Evolutionary conservation across 208 protist genomes (phyloP).

Genomic region (Spongospora subterranea): DNA sequence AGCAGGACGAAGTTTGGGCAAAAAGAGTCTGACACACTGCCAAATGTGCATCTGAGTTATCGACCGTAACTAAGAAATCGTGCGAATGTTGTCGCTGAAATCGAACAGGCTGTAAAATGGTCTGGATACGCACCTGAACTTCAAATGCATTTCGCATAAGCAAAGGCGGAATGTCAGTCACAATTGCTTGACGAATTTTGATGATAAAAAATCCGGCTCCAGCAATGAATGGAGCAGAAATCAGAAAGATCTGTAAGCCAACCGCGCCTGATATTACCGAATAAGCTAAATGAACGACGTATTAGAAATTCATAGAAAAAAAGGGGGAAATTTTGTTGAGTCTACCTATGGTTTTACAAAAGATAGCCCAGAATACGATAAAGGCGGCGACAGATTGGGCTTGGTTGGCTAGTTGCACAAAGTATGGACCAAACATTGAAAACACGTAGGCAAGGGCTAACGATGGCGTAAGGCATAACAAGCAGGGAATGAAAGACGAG

Average conservation of each 20-base stretch:
- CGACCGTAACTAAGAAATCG: background rate
- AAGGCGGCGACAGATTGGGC: background rate
- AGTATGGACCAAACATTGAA: conserved; percentile 17
- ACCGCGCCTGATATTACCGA: background rate
- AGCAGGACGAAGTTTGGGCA: background rate
- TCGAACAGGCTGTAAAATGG: background rate
- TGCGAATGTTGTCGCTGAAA: background rate
- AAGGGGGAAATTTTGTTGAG: too few relatives aligned
- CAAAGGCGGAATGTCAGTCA: background rate
- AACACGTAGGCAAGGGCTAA: background rate
- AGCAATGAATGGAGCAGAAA: conserved; percentile 46
- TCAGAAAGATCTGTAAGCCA: conserved; percentile 37
- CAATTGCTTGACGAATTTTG: background rate
- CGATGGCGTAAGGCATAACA: background rate
- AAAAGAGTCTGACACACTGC: background rate
- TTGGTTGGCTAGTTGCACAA: background rate
- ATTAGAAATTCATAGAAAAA: background rate
- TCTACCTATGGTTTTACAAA: background rate
- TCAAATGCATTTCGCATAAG: background rate
- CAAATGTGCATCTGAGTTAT: background rate
- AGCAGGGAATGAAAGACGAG: background rate
- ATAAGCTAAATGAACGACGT: background rate
- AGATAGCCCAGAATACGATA: background rate
- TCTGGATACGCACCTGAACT: background rate
- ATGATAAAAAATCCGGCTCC: conserved; percentile 23